Base-by-base conservation (phyloP, 257 asterid species). In the Solanum medicagineum region DNA sequence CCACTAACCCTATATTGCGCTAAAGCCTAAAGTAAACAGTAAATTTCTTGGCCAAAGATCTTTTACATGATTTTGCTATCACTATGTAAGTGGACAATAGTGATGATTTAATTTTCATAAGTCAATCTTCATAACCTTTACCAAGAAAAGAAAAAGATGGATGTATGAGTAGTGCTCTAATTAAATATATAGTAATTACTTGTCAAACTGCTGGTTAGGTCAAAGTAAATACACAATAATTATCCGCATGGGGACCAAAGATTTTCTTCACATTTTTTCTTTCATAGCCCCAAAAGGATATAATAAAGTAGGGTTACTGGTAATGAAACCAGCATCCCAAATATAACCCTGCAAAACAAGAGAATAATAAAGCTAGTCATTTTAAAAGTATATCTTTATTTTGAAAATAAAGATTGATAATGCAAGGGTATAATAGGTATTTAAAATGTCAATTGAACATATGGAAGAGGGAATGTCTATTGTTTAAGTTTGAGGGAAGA, bases 321-420 rank as follows among this genome's bases (percentile, higher is more conserved):
- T 84, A 93, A 86, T 56, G 96, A 93, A 26, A 93, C 92, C 89
- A 93, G 80, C 94, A 93, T 91, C 66, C 96, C 96, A 63, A 93
- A 93, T 84, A 91, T 93, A 3, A 93, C 94, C 93, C 96, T 93
- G 93, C 90, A 89, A 80, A 70, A 68, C 8, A 20, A 57, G 19
- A 86, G 16, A 62, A 75, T 3, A 65, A n/a, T 32, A 32, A 32
- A 2, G 36, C 36, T 32, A 15, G 32, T 29, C 54, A 14, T 19
- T 32, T 45, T 14, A 57, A 36, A 29, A 36, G 10, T 4, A 54
- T 53, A 5, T 29, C 13, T 32, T 29, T 22, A n/a, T 1, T 60
- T 24, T 19, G 0, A 36, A 49, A 73, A 44, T 42, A 42, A 42
- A 42, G 45, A 55, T 55, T 77, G 60, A 22, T 22, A 11, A 62